These are phyloP conservation scores for Inonotus obliquus DNA, from an alignment of 1,284 basidiomycete genomes.

Conservation along the genomic window DNA sequence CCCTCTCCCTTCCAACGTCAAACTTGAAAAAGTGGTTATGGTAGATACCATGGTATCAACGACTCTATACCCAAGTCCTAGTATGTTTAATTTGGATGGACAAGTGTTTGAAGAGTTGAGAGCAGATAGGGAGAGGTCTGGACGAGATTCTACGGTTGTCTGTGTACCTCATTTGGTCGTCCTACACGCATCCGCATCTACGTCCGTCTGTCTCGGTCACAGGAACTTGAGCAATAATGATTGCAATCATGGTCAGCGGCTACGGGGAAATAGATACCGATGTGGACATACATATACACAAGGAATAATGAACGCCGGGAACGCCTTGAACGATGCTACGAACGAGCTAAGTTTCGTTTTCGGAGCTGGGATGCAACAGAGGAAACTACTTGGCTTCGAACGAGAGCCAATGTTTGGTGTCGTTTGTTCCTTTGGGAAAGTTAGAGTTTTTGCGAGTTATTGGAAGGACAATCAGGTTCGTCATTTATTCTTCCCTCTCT, in stretches of 20 bases:
- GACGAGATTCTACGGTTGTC: background rate
- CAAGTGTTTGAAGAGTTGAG: slow-evolving; percentile 5
- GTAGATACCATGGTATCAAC: background rate
- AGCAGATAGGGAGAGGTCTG: background rate
- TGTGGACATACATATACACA: too few relatives aligned
- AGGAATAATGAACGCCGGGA: background rate
- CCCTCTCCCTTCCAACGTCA: background rate
- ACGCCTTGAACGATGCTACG: background rate
- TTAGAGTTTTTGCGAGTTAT: background rate
- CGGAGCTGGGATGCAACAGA: slow-evolving; percentile 2
- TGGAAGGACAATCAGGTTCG: slow-evolving; percentile 8
- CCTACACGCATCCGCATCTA: background rate
- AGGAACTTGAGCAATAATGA: too few relatives aligned
- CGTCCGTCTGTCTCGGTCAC: too few relatives aligned
- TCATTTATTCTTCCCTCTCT: too few relatives aligned
- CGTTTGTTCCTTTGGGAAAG: slow-evolving; percentile 1
- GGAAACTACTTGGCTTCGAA: slow-evolving; percentile 1
- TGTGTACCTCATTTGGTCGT: slow-evolving; percentile 3
- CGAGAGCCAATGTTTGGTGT: slow-evolving; percentile 8
- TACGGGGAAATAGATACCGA: too few relatives aligned
- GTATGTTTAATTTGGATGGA: slow-evolving; percentile 1
- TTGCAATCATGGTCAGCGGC: too few relatives aligned
- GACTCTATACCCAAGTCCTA: slow-evolving; percentile 5
- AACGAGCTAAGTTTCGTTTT: slow-evolving; percentile 4
- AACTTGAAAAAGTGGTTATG: background rate